These are phyloP conservation scores for Anthracocystis walkeri DNA, from an alignment of 1,284 basidiomycete species.

Conservation along the genomic window DNA sequence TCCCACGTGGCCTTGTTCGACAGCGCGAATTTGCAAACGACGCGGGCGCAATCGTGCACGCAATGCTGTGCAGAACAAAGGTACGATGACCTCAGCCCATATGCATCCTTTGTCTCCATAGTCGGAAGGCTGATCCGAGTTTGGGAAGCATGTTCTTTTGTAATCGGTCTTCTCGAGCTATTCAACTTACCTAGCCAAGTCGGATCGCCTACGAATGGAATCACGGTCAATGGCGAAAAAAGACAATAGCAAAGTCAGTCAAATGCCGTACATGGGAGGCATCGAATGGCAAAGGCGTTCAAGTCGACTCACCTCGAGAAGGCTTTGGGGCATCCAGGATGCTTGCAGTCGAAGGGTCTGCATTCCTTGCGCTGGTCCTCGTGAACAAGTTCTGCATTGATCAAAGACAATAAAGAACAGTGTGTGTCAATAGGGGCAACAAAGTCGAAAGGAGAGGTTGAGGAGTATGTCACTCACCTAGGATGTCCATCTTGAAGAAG, in stretches of 20 bases:
- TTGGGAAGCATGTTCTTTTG: conserved; percentile 3
- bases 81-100: not conserved
- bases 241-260: not conserved
- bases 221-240: not conserved
- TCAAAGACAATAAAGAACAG: not conserved
- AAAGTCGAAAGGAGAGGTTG: too few species aligned
- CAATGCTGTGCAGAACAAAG: not conserved
- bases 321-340: conserved; percentile 57
- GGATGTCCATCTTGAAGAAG: conserved; percentile 48
- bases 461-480: conserved; percentile 28
- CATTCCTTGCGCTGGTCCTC: conserved; percentile 57
- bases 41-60: conserved; percentile 17
- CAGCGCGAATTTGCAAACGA: conserved; percentile 5
- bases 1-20: conserved; percentile 38
- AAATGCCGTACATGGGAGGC: too few species aligned
- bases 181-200: conserved; percentile 52
- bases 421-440: not conserved
- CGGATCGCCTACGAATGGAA: conserved; percentile 45
- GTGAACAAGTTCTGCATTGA: conserved; percentile 54
- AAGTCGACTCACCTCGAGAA: conserved; percentile 50
- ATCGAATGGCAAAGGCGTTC: not conserved
- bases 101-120: conserved; percentile 11
- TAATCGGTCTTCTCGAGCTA: not conserved
- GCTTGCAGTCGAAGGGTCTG: conserved; percentile 54
- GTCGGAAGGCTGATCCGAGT: too few species aligned